Conservation (phyloP, 2,329 filamentous ascomycete species). For the Albifimbria verrucaria region DNA sequence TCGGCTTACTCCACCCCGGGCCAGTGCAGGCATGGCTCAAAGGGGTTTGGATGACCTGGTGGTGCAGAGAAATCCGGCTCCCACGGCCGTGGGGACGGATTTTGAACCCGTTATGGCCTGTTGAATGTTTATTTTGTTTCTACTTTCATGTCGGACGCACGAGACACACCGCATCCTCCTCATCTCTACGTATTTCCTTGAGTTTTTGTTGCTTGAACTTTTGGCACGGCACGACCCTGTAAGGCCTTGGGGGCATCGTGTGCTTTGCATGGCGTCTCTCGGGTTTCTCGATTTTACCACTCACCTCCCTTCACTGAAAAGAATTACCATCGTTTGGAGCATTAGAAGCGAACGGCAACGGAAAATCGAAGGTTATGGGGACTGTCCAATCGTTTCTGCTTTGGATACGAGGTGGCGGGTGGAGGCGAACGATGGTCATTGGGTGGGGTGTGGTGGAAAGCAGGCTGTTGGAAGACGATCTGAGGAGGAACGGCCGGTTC, state of each 20-base stretch:
- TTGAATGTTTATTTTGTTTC: not conserved
- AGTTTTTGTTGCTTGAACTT: conserved; percentile 26
- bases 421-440: conserved; percentile 8
- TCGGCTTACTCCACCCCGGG: conserved; percentile 9
- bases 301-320: conserved; percentile 17
- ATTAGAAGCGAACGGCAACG: not conserved
- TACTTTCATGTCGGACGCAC: not conserved
- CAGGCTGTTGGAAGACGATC: too few species aligned
- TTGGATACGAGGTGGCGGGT: conserved; percentile 2
- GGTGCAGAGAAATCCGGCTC: not conserved
- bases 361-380: not conserved
- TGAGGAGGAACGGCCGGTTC: too few species aligned
- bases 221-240: conserved; percentile 24
- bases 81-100: not conserved
- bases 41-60: not conserved
- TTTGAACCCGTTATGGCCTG: not conserved
- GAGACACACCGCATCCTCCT: not conserved
- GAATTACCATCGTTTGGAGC: conserved; percentile 9
- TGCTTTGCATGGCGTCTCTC: conserved; percentile 25
- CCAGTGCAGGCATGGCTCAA: conserved; percentile 7
- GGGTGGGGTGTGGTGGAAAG: not conserved
- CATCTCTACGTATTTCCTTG: conserved; percentile 19
- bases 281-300: conserved; percentile 23
- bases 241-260: conserved; percentile 19
- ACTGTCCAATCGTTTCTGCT: conserved; percentile 6